phyloP scores from a whole-genome alignment of 352 stramenopile genomes.

The Phytophthora nicotianae region DNA sequence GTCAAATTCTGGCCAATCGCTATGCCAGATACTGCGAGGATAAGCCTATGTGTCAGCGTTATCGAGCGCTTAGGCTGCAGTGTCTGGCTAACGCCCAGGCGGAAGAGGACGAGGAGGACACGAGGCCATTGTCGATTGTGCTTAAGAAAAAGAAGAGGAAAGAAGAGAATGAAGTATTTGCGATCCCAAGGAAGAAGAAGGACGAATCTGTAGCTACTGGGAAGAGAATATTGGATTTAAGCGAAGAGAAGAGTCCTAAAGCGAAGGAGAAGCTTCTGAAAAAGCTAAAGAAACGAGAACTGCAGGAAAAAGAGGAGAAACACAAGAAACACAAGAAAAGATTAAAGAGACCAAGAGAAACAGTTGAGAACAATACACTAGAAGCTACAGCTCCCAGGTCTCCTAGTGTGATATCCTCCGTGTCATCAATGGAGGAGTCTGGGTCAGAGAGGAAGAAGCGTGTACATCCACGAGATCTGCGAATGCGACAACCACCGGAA shows the following conservation, averaged over 20 bases:
- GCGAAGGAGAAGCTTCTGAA: conserved; percentile 14
- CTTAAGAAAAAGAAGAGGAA: conserved; percentile 14
- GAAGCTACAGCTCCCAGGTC: conserved; percentile 3
- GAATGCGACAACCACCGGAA: not conserved
- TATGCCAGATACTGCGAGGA: conserved; percentile 53
- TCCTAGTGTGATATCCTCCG: conserved; percentile 8
- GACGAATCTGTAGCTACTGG: not conserved
- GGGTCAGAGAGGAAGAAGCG: conserved; percentile 11
- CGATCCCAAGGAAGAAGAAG: conserved; percentile 39
- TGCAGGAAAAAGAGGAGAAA: conserved; percentile 15
- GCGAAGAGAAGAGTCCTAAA: conserved; percentile 11
- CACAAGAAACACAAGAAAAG: conserved; percentile 23
- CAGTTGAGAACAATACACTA: not conserved
- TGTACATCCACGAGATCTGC: not conserved
- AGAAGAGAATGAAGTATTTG: conserved; percentile 27
- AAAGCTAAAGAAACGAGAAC: conserved; percentile 12
- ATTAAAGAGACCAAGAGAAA: conserved; percentile 9
- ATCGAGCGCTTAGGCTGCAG: conserved; percentile 55
- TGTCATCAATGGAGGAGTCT: conserved; percentile 16
- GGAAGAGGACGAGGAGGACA: conserved; percentile 26
- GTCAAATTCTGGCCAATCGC: conserved; percentile 42
- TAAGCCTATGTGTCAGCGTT: conserved; percentile 57
- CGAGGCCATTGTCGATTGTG: conserved; percentile 7
- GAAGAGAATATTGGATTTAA: conserved; percentile 10
- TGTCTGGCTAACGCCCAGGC: conserved; percentile 40